Evolutionary conservation across 2,329 filamentous ascomycete genomes (phyloP), one percentile per base, ranked within the genome.

Genomic region (Aspergillus neotritici): DNA sequence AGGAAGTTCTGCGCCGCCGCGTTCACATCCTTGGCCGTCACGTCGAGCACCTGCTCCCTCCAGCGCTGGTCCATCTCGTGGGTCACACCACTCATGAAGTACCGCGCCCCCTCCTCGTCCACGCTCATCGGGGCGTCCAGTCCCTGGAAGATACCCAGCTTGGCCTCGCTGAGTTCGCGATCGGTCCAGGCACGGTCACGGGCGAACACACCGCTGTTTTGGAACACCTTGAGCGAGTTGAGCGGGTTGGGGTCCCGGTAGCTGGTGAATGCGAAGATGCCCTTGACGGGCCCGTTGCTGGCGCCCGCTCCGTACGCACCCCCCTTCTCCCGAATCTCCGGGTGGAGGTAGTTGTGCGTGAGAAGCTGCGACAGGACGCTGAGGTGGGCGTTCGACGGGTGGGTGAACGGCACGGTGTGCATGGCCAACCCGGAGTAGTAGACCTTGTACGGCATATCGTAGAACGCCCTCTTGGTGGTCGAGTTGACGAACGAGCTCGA

Each of bases 241-340:
- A 84, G 75, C 0, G 93, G 91, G 62, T 97, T 96, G 3, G 93
- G 93, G 63, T 98, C 93, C 40, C 93, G 86, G 75, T 98, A 98
- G 34, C 87, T 91, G 70, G 94, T 96, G 71, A 96, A 94, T 12
- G 88, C 88, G 56, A 98, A 97, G 1, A 94, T 66, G 16, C 90
- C 91, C 53, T 87, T 84, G 6, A 95, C 71, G 0, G 85, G 80
- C 16, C 83, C 82, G 34, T 86, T 84, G 63, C 88, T 91, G 1
- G 93, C 91, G 11, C 90, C 89, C 15, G 88, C 93, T 34, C 93
- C 93, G 55, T 98, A 98, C 0, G 93, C 93, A 31, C 93, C 93
- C 28, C 93, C 93, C 68, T 97, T 97, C 63, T 98, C 93, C 43
- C 93, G 86, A 53, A 98, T 96, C 67, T 97, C 93, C 54, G 94